A percentile compares a stretch with the other conserved stretches of the same genome.
Evolutionary conservation across 495 filamentous ascomycete genomes (phyloP).

Genomic region (Aspergillus hancockii): DNA sequence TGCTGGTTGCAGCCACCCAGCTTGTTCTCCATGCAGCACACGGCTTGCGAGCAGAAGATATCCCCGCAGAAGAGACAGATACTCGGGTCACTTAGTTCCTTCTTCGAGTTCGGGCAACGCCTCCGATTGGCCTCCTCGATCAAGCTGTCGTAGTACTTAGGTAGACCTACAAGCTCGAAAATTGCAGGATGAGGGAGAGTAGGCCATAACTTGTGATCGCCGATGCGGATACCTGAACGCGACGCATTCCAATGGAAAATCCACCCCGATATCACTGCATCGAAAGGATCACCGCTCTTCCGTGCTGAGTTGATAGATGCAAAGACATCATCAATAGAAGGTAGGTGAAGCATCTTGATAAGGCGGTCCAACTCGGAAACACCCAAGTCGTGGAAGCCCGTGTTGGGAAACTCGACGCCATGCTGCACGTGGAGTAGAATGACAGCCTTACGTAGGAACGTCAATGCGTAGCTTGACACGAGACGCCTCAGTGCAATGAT

Average conservation of each 20-base stretch:
- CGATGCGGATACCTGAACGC: slow-evolving; percentile 44
- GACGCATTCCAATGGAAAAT: slow-evolving; percentile 63
- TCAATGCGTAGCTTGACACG: slow-evolving; percentile 77
- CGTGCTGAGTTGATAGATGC: slow-evolving; percentile 40
- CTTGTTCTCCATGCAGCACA: slow-evolving; percentile 78
- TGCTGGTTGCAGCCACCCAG: slow-evolving; percentile 90
- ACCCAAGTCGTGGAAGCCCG: slow-evolving; percentile 63
- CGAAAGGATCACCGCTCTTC: slow-evolving; percentile 37
- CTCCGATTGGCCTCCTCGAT: slow-evolving; percentile 87
- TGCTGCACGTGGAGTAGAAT: slow-evolving; percentile 86
- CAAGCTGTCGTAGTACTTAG: slow-evolving; percentile 87
- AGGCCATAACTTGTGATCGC: slow-evolving; percentile 44
- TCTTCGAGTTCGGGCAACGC: slow-evolving; percentile 84
- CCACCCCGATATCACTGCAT: slow-evolving; percentile 73
- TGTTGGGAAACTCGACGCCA: slow-evolving; percentile 82
- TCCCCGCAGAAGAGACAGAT: slow-evolving; percentile 96
- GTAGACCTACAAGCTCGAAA: slow-evolving; percentile 90
- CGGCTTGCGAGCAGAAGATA: slow-evolving; percentile 90
- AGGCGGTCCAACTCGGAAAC: slow-evolving; percentile 81
- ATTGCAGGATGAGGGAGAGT: slow-evolving; percentile 81
- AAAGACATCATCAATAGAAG: slow-evolving; percentile 78
- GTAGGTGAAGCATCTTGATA: slow-evolving; percentile 70
- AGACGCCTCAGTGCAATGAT: slow-evolving; percentile 52
- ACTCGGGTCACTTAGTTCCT: slow-evolving; percentile 83
- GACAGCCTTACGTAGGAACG: slow-evolving; percentile 82